Evolutionary conservation across 2,329 filamentous ascomycete species (phyloP), one percentile per base, ranked within the genome.

Genomic region (Pyrenophora teres): DNA sequence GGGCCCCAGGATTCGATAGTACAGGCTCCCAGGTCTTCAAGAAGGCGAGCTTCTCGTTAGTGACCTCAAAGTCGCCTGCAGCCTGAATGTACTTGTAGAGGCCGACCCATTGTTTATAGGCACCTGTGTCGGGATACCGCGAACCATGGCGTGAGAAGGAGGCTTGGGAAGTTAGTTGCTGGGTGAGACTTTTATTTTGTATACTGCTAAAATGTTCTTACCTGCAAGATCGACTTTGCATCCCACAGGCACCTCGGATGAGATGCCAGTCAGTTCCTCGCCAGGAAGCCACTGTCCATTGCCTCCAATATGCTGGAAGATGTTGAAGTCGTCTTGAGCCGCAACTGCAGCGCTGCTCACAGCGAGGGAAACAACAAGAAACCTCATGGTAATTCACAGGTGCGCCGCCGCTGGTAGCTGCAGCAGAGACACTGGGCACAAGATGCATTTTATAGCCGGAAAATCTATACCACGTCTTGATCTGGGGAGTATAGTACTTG

Each of bases 131-230:
- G 0, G 84, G 85, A 62, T 82, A 88, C 36, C 85, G 77, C 36
- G 83, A 85, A 15, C 85, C 86, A 72, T 87, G 85, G 15, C 84
- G 80, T 2, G 79, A 77, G 30, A 84, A 73, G 54, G 85, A 87
- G 4, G 82, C 81, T 42, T 16, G 9, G 27, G 15, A 4, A 16
- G n/a, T 51, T 19, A 51, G 31, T 46, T 30, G 9, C 4, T 30
- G 27, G 12, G 8, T 37, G 37, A 10, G 13, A 21, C 23, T 23
- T 16, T 23, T 27, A 19, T n/a, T 40, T 13, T 30, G 12, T 10
- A 4, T 4, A 16, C 15, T 13, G 9, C 10, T 13, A 3, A 25
- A 12, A 3, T 19, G 10, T 21, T 16, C 31, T 23, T 31, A 51
- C 48, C 48, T 3, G 81, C 84, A 60, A 85, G 80, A 52, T 87